Base-by-base conservation (phyloP, 1,139 yeast species). In the Saccharomyces hybrid region DNA sequence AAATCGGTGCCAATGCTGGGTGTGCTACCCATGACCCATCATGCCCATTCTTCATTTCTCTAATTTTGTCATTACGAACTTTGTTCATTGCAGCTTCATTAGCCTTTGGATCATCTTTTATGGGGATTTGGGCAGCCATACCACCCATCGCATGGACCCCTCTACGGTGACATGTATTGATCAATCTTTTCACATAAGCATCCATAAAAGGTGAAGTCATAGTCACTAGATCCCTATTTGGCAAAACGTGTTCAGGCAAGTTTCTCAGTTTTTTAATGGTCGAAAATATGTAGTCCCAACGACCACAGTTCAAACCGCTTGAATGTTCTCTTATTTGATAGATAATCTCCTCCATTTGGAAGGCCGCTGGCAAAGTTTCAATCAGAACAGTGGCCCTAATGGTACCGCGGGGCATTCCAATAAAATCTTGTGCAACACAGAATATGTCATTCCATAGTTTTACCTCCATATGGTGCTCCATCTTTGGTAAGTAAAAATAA, bases 21-120 rank as follows among this genome's bases (percentile, higher is more conserved):
- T 86, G 93, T 23, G 93, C 93, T 68, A 86, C 87, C 95, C 95
- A 86, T 59, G 91, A 84, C 50, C 93, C 89, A 73, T 86, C 93
- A 72, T 88, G 88, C 52, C 93, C 93, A 56, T 86, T 84, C 50
- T 76, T 72, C 50, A 85, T 84, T 72, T 86, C 95, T 67, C 93
- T 77, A 63, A 82, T 76, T 69, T 85, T 85, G 67, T 85, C 91
- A 65, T 77, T 79, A 59, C 80, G 78, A 52, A 85, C 90, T 62
- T 84, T 83, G 53, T 78, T 79, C 78, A 84, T 75, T 19, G 19
- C 19, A 19, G 19, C 19, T 54, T 76, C 75, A 70, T 84, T 84
- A 55, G 82, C 81, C 52, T 72, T 79, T 50, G 76, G 76, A 64
- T 84, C 88, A 58, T 80, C 77, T 69, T 84, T 84, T 68, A 84